Percentiles rank a stretch among this genome's conserved stretches.
These are phyloP conservation scores for Botrytis porri DNA, from an alignment of 2,329 filamentous ascomycete species.

Conservation along the genomic window DNA sequence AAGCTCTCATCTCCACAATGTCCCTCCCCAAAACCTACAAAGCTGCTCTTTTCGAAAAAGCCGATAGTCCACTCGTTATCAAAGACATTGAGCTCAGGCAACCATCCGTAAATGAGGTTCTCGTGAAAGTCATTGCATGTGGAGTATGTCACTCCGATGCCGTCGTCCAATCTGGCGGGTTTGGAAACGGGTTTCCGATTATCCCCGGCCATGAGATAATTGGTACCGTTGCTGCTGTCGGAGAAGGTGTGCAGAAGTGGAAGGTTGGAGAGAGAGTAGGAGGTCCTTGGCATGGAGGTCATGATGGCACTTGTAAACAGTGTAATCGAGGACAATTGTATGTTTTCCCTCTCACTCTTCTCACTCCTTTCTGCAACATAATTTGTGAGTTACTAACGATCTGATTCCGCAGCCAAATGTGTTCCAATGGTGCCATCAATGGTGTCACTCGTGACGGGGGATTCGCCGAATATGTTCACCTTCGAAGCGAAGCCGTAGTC, in stretches of 20 bases:
- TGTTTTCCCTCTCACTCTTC: slow-evolving; percentile 35
- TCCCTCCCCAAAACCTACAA: slow-evolving; percentile 63
- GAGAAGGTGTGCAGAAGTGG: slow-evolving; percentile 55
- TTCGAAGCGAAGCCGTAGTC: slow-evolving; percentile 60
- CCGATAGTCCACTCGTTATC: slow-evolving; percentile 52
- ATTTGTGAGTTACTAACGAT: not conserved
- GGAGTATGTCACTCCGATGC: slow-evolving; percentile 68
- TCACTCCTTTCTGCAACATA: not conserved
- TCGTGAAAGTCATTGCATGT: slow-evolving; percentile 69
- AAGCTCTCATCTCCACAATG: slow-evolving; percentile 26
- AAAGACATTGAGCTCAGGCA: slow-evolving; percentile 57
- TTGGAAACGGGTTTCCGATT: slow-evolving; percentile 58
- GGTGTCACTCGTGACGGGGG: slow-evolving; percentile 66
- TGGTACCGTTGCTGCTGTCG: slow-evolving; percentile 62
- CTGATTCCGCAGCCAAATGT: slow-evolving; percentile 53
- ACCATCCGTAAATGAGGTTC: slow-evolving; percentile 56
- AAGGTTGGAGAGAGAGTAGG: slow-evolving; percentile 65
- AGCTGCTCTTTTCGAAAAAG: slow-evolving; percentile 57
- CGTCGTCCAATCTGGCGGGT: slow-evolving; percentile 44
- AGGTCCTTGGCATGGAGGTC: slow-evolving; percentile 64
- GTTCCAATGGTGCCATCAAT: slow-evolving; percentile 60
- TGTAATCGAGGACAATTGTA: slow-evolving; percentile 55
- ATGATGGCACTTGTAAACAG: slow-evolving; percentile 56
- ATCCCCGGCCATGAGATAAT: slow-evolving; percentile 71
- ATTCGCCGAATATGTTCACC: slow-evolving; percentile 60